These are phyloP conservation scores for Psidium guajava DNA, from an alignment of 345 rosid genomes.

Conservation along the genomic window DNA sequence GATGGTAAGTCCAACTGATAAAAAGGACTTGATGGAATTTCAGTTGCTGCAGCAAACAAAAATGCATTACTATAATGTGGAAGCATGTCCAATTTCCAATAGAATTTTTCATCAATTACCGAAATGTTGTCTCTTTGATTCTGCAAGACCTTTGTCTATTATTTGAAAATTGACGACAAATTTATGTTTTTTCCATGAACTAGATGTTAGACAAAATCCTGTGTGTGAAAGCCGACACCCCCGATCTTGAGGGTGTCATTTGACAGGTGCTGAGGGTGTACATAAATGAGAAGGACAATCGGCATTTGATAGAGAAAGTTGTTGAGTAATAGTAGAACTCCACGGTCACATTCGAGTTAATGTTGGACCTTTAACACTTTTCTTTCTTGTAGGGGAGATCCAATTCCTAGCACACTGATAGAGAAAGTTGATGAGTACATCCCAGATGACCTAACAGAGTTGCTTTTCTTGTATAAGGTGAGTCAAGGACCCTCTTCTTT, in stretches of 20 bases:
- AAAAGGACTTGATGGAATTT: neutral
- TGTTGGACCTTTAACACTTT: constrained; percentile 4
- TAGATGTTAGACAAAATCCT: neutral
- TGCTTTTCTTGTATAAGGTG: constrained; percentile 51
- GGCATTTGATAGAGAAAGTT: neutral
- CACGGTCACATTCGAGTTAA: neutral
- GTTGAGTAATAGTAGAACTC: neutral
- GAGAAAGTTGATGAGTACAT: constrained; percentile 63
- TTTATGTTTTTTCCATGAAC: neutral
- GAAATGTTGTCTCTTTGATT: neutral
- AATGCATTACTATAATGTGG: neutral
- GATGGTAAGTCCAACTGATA: constrained; percentile 34
- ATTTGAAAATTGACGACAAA: neutral
- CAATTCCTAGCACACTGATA: constrained; percentile 55
- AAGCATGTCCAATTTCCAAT: neutral
- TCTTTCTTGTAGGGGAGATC: constrained; percentile 59
- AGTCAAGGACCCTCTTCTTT: neutral
- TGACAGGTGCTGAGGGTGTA: neutral
- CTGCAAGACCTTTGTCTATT: neutral
- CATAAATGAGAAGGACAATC: neutral
- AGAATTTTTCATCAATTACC: neutral
- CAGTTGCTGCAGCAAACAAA: neutral
- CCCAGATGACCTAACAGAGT: constrained; percentile 50
- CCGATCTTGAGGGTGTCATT: neutral
- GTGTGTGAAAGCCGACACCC: neutral